Conservation (phyloP, 1,284 basidiomycete genomes). For the Meripilus lineatus region DNA sequence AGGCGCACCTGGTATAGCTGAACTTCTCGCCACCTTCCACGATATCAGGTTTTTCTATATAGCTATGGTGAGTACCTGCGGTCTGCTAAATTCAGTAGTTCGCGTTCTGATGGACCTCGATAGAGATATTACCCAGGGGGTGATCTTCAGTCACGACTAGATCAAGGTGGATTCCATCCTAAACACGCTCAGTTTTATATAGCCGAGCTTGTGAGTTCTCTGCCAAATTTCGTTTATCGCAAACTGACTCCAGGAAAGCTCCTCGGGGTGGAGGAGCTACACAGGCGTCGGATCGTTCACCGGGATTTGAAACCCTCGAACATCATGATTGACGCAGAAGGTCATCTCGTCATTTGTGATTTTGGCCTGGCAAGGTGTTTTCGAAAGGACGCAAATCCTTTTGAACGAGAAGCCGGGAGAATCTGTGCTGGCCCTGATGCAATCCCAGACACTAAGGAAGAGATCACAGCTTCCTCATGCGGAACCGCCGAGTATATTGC, state of each 20-base stretch:
- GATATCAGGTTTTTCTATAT: constrained; percentile 7
- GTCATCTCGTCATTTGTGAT: constrained; percentile 52
- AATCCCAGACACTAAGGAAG: neutral
- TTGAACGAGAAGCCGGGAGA: neutral
- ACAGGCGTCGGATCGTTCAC: constrained; percentile 17
- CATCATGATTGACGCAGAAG: constrained; percentile 56
- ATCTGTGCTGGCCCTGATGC: neutral
- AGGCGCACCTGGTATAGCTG: neutral
- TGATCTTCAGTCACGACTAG: constrained; percentile 2
- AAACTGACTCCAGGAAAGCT: no score
- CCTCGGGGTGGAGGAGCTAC: constrained; percentile 5
- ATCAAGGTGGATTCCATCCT: neutral
- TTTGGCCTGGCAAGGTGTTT: constrained; percentile 18
- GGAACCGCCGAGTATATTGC: constrained; percentile 60
- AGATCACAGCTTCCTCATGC: constrained; percentile 29
- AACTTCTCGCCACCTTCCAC: constrained; percentile 4
- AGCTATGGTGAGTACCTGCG: constrained; percentile 5
- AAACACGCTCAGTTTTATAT: constrained; percentile 3
- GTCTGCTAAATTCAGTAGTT: neutral
- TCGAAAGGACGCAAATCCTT: constrained; percentile 33
- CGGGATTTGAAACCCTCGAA: constrained; percentile 56
- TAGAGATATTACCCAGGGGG: constrained; percentile 8
- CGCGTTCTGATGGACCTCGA: neutral
- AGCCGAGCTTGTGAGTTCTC: constrained; percentile 5
- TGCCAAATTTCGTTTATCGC: no score